phyloP scores from a whole-genome alignment of 2,329 filamentous ascomycete genomes.

The Aspergillus fijiensis region DNA sequence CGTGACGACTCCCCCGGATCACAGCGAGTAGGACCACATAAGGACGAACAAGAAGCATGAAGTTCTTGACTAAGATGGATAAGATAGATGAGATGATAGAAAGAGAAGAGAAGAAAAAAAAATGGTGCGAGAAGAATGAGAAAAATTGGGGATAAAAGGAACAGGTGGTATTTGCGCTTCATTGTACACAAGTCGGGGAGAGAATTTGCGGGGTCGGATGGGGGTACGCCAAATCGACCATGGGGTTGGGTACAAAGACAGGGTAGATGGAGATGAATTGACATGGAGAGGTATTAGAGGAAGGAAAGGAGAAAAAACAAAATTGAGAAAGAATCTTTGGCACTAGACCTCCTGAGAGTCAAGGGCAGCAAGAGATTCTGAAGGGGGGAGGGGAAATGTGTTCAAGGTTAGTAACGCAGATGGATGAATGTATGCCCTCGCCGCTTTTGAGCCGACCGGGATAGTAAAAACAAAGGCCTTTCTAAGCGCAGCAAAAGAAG shows the following conservation, averaged over 20 bases:
- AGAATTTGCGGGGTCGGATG: constrained; percentile 5
- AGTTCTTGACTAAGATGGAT: not conserved
- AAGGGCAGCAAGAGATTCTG: not conserved
- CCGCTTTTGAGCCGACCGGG: not conserved
- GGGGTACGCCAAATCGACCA: not conserved
- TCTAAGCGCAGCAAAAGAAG: constrained; percentile 21
- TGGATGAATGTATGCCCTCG: constrained; percentile 14
- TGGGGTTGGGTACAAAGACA: not conserved
- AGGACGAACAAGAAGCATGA: not conserved
- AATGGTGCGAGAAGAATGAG: no score
- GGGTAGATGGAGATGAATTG: constrained; percentile 5
- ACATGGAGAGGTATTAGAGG: constrained; percentile 10
- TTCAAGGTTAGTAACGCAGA: constrained; percentile 4
- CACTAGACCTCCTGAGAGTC: not conserved
- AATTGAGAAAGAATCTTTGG: not conserved
- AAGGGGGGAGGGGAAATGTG: not conserved
- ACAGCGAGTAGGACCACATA: no score
- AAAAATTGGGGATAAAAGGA: constrained; percentile 23
- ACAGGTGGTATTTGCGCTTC: constrained; percentile 43
- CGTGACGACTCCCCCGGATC: no score
- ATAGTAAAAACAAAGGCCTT: constrained; percentile 11
- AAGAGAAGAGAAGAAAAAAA: constrained; percentile 20
- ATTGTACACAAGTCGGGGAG: constrained; percentile 36
- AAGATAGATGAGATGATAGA: constrained; percentile 13
- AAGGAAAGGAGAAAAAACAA: not conserved